Percentiles rank a stretch among this genome's conserved stretches.
These are phyloP conservation scores for Polysphondylium violaceum DNA, from an alignment of 78 protist genomes.

Conservation along the genomic window DNA sequence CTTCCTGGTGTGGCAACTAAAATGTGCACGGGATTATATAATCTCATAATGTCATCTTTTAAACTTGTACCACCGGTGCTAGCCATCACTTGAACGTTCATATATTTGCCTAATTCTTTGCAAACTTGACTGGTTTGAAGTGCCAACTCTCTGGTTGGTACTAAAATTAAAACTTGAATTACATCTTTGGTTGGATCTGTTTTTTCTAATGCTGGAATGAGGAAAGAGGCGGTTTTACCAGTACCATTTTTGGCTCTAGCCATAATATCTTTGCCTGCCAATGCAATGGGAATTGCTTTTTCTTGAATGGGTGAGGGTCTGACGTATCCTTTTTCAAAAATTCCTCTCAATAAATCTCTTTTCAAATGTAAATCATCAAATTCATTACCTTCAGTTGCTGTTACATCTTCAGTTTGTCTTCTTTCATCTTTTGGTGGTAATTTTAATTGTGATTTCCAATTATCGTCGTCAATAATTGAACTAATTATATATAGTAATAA, in stretches of 20 bases:
- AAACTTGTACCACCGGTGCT: constrained; percentile 97
- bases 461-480: constrained; percentile 77
- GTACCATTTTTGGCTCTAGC: constrained; percentile 99
- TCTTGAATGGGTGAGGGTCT: constrained; percentile 99
- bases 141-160: constrained; percentile 99
- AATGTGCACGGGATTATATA: constrained; percentile 93
- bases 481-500: too few relatives aligned
- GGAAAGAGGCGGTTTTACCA: constrained; percentile 98
- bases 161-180: constrained; percentile 96
- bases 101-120: constrained; percentile 94
- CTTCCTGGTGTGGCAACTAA: constrained; percentile 98
- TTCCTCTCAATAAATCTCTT: constrained; percentile 98
- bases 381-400: constrained; percentile 91
- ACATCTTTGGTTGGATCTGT: constrained; percentile 73
- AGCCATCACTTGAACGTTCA: constrained; percentile 93
- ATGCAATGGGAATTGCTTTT: constrained; percentile 95
- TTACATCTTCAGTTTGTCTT: constrained; percentile 95
- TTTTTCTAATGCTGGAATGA: constrained; percentile 95
- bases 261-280: constrained; percentile 94
- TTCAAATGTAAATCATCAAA: constrained; percentile 96
- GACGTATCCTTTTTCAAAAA: constrained; percentile 98
- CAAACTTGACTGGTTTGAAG: constrained; percentile 96
- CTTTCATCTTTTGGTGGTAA: constrained; percentile 82
- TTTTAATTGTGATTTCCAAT: constrained; percentile 70
- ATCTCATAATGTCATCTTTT: constrained; percentile 81